Conservation (phyloP, 2,329 filamentous ascomycete species). For the Epichloe amarillans region DNA sequence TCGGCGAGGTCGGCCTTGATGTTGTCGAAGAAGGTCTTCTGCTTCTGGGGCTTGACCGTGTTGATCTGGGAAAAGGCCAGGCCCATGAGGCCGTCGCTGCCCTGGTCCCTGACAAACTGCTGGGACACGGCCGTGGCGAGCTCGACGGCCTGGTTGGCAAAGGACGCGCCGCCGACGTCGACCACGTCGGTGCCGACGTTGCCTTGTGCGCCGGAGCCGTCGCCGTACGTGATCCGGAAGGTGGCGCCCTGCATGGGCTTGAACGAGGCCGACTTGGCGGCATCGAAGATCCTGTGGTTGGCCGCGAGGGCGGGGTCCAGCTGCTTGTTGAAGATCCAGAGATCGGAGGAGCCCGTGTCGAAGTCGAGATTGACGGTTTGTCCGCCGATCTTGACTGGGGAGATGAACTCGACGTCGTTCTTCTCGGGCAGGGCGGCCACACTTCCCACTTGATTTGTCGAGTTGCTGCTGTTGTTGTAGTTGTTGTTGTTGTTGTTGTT, state of each 20-base stretch:
- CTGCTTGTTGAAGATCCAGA: conserved; percentile 28
- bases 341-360: conserved; percentile 15
- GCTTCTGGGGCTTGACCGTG: conserved; percentile 25
- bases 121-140: conserved; percentile 26
- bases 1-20: conserved; percentile 10
- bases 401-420: conserved; percentile 8
- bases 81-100: conserved; percentile 32
- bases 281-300: conserved; percentile 27
- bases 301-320: conserved; percentile 21
- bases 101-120: conserved; percentile 24
- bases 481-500: no score
- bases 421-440: conserved; percentile 1
- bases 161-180: conserved; percentile 27
- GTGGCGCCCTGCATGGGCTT: conserved; percentile 21
- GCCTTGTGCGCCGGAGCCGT: conserved; percentile 28
- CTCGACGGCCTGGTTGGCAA: conserved; percentile 29
- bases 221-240: conserved; percentile 32
- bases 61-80: conserved; percentile 30
- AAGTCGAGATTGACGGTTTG: conserved; percentile 12
- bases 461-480: no score
- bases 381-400: conserved; percentile 10
- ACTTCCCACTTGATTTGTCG: not conserved
- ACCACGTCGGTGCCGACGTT: conserved; percentile 31
- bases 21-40: conserved; percentile 31
- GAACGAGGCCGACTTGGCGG: conserved; percentile 24